phyloP scores from a whole-genome alignment of 1,284 basidiomycete genomes.

The Trichosporon sp. region DNA sequence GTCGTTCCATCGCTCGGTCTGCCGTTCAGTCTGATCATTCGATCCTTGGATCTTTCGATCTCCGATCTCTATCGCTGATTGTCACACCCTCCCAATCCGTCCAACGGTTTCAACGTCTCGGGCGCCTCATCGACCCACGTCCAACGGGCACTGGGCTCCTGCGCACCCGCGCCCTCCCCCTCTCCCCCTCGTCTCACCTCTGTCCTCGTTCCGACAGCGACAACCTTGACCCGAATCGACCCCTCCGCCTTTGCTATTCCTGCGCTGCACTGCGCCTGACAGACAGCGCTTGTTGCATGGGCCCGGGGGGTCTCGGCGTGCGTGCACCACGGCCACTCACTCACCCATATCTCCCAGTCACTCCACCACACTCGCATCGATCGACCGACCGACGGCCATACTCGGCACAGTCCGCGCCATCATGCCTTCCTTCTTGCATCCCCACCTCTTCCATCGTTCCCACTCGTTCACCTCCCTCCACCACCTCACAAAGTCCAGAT shows the following conservation, averaged over 20 bases:
- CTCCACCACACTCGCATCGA: too few relatives aligned
- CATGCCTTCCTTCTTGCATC: neutral
- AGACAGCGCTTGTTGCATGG: neutral
- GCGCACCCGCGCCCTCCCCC: neutral
- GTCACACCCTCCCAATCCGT: too few relatives aligned
- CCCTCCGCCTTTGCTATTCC: neutral
- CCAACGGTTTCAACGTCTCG: too few relatives aligned
- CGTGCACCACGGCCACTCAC: neutral
- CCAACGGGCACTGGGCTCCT: neutral
- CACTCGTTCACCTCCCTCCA: neutral
- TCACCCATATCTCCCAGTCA: too few relatives aligned
- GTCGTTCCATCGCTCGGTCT: too few relatives aligned
- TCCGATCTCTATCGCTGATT: too few relatives aligned
- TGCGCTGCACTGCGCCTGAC: neutral
- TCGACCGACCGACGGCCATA: neutral
- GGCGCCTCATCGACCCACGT: neutral
- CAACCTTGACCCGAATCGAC: neutral
- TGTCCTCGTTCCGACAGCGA: neutral
- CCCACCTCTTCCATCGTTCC: neutral
- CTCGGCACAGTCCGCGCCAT: neutral
- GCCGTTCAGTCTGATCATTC: too few relatives aligned
- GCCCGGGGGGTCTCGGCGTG: neutral
- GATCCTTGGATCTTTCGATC: neutral
- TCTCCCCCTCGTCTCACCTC: neutral
- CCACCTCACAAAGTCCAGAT: neutral